phyloP scores from a whole-genome alignment of 2,329 filamentous ascomycete genomes.

The Cordyceps cateniannulata region DNA sequence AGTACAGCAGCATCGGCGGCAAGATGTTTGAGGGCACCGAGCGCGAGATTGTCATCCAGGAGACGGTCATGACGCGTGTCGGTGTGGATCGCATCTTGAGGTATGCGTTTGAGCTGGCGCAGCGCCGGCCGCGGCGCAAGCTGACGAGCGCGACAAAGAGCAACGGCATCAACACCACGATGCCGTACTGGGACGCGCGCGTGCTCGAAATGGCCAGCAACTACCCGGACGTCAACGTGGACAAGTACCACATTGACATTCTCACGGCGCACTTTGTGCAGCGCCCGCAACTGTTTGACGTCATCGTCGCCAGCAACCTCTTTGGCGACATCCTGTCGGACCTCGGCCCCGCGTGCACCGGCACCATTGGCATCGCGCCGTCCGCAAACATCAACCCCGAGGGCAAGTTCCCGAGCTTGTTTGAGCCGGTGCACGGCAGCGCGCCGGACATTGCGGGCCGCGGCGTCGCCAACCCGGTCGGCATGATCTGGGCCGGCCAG shows the following conservation, averaged over 20 bases:
- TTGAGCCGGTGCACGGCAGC: slow-evolving; percentile 69
- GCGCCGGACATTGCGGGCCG: slow-evolving; percentile 70
- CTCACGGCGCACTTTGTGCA: slow-evolving; percentile 59
- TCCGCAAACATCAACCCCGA: slow-evolving; percentile 61
- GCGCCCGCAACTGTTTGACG: slow-evolving; percentile 53
- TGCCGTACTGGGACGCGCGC: slow-evolving; percentile 63
- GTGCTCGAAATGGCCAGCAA: slow-evolving; percentile 46
- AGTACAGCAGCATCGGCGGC: slow-evolving; percentile 60
- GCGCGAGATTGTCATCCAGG: slow-evolving; percentile 56
- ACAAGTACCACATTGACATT: slow-evolving; percentile 63
- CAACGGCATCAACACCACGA: slow-evolving; percentile 59
- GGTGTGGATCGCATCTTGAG: slow-evolving; percentile 55
- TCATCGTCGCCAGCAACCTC: slow-evolving; percentile 58
- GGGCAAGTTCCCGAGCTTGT: slow-evolving; percentile 48
- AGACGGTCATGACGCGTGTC: slow-evolving; percentile 55
- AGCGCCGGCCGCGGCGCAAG: slow-evolving; percentile 49
- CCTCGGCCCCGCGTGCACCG: slow-evolving; percentile 62
- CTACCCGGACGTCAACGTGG: slow-evolving; percentile 51
- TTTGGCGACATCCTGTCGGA: slow-evolving; percentile 65
- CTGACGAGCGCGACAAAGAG: slow-evolving; percentile 61
- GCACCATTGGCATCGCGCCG: slow-evolving; percentile 66
- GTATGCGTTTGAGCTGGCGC: slow-evolving; percentile 59
- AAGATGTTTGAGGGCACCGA: slow-evolving; percentile 52
- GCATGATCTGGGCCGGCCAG: slow-evolving; percentile 63
- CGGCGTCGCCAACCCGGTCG: slow-evolving; percentile 66